Evolutionary conservation across 192 early-diverging fungal genomes (phyloP).

Genomic region (Borealophlyctis nickersoniae): DNA sequence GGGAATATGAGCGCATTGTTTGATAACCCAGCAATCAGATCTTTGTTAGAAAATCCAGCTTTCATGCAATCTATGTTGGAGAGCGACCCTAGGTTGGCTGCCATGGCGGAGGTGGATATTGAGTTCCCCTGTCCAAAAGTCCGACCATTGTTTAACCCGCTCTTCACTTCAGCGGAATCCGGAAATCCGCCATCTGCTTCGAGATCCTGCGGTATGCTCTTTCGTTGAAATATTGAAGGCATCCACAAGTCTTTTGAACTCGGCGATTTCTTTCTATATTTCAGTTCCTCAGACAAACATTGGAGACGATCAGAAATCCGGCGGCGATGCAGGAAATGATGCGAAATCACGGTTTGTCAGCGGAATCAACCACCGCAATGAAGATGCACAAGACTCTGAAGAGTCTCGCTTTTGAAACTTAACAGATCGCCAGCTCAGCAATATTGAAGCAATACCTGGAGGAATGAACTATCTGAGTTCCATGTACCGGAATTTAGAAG

Average conservation of each 20-base stretch:
- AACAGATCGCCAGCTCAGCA: conserved; percentile 20
- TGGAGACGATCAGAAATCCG: conserved; percentile 31
- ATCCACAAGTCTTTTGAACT: neutral
- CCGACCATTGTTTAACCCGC: too few species aligned
- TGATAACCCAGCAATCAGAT: conserved; percentile 20
- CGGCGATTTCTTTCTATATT: neutral
- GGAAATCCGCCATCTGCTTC: conserved; percentile 16
- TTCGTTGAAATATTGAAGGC: neutral
- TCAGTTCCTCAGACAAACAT: conserved; percentile 23
- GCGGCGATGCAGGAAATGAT: conserved; percentile 32
- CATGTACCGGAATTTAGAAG: conserved; percentile 28
- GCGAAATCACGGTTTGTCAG: conserved; percentile 18
- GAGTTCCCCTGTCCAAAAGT: too few species aligned
- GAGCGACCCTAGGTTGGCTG: conserved; percentile 25
- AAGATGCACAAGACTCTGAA: too few species aligned
- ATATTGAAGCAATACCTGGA: conserved; percentile 43
- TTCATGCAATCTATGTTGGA: conserved; percentile 26
- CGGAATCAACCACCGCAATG: neutral
- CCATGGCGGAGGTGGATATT: conserved; percentile 16
- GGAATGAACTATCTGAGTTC: conserved; percentile 32
- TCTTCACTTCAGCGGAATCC: conserved; percentile 18
- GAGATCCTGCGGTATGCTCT: conserved; percentile 18
- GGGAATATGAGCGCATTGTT: conserved; percentile 24
- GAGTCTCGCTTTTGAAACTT: too few species aligned
- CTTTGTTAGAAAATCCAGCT: conserved; percentile 24